These are phyloP conservation scores for Botryosphaeria dothidea DNA, from an alignment of 2,329 filamentous ascomycete genomes.

Conservation along the genomic window DNA sequence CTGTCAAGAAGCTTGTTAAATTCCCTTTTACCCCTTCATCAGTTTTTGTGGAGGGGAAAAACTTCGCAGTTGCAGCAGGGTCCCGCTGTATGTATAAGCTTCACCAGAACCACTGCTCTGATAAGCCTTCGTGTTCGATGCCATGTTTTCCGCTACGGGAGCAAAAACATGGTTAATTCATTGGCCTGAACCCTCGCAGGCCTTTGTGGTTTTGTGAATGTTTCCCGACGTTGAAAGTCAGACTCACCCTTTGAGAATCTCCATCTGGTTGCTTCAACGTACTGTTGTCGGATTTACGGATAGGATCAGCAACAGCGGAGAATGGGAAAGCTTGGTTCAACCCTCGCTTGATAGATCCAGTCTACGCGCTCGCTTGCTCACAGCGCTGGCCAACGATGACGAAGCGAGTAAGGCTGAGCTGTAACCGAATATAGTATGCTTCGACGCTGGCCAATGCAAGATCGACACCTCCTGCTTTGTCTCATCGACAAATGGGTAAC, in stretches of 20 bases:
- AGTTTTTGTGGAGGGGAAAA: too few species aligned
- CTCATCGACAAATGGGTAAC: not conserved
- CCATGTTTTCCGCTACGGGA: not conserved
- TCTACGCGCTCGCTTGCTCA: not conserved
- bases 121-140: not conserved
- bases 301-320: not conserved
- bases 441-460: not conserved
- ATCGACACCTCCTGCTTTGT: constrained; percentile 11
- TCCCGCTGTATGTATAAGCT: not conserved
- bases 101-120: not conserved
- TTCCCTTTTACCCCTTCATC: not conserved
- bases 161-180: not conserved
- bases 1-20: too few species aligned
- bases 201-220: too few species aligned
- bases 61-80: not conserved
- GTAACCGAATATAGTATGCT: constrained; percentile 2
- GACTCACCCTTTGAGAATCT: too few species aligned
- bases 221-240: too few species aligned
- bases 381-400: not conserved
- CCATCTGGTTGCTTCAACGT: not conserved
- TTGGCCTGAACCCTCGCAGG: too few species aligned
- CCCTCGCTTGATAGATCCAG: not conserved
- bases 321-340: not conserved
- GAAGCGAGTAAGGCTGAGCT: constrained; percentile 5
- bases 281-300: not conserved